A percentile compares a stretch with the other conserved stretches of the same genome.
phyloP scores from a whole-genome alignment of 2,329 filamentous ascomycete genomes.

The Clarireedia paspali region DNA sequence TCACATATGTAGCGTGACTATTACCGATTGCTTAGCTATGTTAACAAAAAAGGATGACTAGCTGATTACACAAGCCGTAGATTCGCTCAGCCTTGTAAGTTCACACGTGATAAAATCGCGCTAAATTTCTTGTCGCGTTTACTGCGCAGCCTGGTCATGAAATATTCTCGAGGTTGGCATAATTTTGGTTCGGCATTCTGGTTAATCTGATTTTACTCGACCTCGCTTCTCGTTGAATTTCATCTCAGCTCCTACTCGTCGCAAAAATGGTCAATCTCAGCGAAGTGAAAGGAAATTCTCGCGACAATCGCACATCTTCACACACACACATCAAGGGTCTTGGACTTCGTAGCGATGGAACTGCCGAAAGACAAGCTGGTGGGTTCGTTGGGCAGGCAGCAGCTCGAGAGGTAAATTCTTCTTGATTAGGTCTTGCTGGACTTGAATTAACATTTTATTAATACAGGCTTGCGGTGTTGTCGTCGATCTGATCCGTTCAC shows the following conservation, averaged over 20 bases:
- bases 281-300: conserved; percentile 88
- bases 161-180: conserved; percentile 7
- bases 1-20: too few species aligned
- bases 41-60: too few species aligned
- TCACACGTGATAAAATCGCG: not conserved
- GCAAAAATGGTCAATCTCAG: conserved; percentile 75
- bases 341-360: conserved; percentile 78
- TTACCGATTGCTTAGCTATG: too few species aligned
- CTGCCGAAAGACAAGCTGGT: conserved; percentile 67
- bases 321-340: conserved; percentile 98
- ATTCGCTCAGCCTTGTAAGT: not conserved
- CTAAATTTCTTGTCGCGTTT: conserved; percentile 6
- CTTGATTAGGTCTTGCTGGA: conserved; percentile 43
- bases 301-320: conserved; percentile 91
- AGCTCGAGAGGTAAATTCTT: conserved; percentile 68
- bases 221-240: too few species aligned
- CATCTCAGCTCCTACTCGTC: conserved; percentile 7
- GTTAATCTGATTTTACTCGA: not conserved
- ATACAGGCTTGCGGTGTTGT: conserved; percentile 86
- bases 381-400: conserved; percentile 86
- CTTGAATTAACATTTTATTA: conserved; percentile 70
- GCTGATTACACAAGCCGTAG: not conserved
- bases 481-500: conserved; percentile 88
- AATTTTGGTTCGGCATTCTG: conserved; percentile 2
- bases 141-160: conserved; percentile 7